These are phyloP conservation scores for Hypoxylon sp. DNA, from an alignment of 2,329 filamentous ascomycete species.

Conservation along the genomic window DNA sequence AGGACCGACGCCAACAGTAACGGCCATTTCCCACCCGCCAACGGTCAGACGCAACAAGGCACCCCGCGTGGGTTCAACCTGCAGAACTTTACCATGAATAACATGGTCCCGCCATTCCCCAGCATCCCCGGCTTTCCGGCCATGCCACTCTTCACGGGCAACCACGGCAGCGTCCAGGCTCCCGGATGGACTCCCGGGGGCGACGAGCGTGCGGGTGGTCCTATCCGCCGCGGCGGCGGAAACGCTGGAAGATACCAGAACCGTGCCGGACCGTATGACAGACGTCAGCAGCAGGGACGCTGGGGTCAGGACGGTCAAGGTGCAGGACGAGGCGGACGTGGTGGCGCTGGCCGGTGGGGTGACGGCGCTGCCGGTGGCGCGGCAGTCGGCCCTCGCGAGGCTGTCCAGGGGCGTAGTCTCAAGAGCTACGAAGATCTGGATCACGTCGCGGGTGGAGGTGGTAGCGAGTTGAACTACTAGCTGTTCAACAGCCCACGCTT, in stretches of 20 bases:
- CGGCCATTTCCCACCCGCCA: slow-evolving; percentile 88
- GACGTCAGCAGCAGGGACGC: slow-evolving; percentile 68
- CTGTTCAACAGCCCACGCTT: background rate
- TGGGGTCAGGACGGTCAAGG: slow-evolving; percentile 61
- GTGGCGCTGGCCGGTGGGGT: slow-evolving; percentile 72
- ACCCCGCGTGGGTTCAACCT: slow-evolving; percentile 94
- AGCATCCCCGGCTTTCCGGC: slow-evolving; percentile 66
- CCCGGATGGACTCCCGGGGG: slow-evolving; percentile 63
- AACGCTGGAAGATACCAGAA: slow-evolving; percentile 68
- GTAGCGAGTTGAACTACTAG: slow-evolving; percentile 91
- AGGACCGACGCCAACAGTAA: slow-evolving; percentile 95
- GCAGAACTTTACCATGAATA: slow-evolving; percentile 73
- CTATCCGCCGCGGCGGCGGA: slow-evolving; percentile 74
- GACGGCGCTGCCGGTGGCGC: slow-evolving; percentile 79
- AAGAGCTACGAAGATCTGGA: slow-evolving; percentile 99
- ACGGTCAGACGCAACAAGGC: slow-evolving; percentile 79
- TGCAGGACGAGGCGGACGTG: slow-evolving; percentile 65
- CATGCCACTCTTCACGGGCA: slow-evolving; percentile 64
- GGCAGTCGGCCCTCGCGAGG: slow-evolving; percentile 86
- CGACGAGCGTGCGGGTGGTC: slow-evolving; percentile 70
- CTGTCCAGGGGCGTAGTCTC: slow-evolving; percentile 89
- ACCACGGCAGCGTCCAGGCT: slow-evolving; percentile 56
- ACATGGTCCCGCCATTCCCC: slow-evolving; percentile 68
- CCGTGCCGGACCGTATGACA: slow-evolving; percentile 79
- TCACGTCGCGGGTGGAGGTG: slow-evolving; percentile 78